phyloP scores from a whole-genome alignment of 192 early-diverging fungal species.

The Coemansia sp. region DNA sequence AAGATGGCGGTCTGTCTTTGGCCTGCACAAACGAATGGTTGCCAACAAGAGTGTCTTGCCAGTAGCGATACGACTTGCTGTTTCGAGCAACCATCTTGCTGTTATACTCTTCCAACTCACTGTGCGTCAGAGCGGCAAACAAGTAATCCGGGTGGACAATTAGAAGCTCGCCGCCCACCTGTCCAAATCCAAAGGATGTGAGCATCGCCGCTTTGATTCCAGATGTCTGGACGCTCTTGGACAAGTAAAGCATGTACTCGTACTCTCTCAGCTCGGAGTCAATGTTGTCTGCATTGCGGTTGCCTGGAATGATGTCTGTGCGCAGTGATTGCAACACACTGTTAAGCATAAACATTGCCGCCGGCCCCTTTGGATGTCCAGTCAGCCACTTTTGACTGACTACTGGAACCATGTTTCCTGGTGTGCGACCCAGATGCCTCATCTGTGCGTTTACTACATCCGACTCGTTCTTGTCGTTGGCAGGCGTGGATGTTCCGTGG shows the following conservation, averaged over 20 bases:
- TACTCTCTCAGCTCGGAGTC: slow-evolving; percentile 65
- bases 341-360: slow-evolving; percentile 94
- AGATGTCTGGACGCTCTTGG: slow-evolving; percentile 79
- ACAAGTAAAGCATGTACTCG: slow-evolving; percentile 80
- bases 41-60: slow-evolving; percentile 34
- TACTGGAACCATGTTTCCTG: slow-evolving; percentile 76
- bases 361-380: slow-evolving; percentile 87
- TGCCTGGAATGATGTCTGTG: slow-evolving; percentile 84
- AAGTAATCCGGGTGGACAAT: slow-evolving; percentile 44
- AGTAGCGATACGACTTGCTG: slow-evolving; percentile 14
- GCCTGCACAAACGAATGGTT: slow-evolving; percentile 31
- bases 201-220: slow-evolving; percentile 86
- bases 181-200: slow-evolving; percentile 92
- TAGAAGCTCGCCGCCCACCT: slow-evolving; percentile 69
- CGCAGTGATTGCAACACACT: slow-evolving; percentile 76
- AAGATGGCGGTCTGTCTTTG: slow-evolving; percentile 20
- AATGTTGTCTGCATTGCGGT: slow-evolving; percentile 58
- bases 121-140: slow-evolving; percentile 38
- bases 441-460: slow-evolving; percentile 82
- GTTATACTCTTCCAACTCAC: slow-evolving; percentile 18
- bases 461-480: slow-evolving; percentile 51
- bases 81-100: slow-evolving; percentile 6
- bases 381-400: slow-evolving; percentile 89
- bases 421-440: slow-evolving; percentile 79
- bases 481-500: slow-evolving; percentile 94